Evolutionary conservation across 345 rosid genomes (phyloP).

Genomic region (Litchi chinensis): DNA sequence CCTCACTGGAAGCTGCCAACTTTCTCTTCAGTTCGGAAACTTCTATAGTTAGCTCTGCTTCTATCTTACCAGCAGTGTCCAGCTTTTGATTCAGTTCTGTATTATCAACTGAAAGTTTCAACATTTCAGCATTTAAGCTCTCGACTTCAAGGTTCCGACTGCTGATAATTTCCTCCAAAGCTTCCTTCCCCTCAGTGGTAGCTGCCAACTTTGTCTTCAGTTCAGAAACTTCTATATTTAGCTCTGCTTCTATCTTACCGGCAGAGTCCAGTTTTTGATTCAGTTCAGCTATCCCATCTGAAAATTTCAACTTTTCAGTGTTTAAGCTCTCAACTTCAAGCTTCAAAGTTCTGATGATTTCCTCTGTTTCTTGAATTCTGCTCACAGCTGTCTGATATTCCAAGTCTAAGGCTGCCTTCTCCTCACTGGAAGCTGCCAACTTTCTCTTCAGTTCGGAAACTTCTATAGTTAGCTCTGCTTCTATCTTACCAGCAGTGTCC

Average conservation of each 20-base stretch:
- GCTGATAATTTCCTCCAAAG: background rate
- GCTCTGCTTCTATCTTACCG: background rate
- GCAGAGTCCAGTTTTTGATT: background rate
- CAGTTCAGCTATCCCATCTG: background rate
- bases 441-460: too few species aligned
- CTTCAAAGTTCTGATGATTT: background rate
- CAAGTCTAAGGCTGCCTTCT: too few species aligned
- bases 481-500: too few species aligned
- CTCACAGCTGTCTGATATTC: too few species aligned
- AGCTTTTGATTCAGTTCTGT: background rate
- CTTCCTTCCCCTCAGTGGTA: background rate
- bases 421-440: too few species aligned
- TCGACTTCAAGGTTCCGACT: background rate
- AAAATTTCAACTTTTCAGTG: background rate
- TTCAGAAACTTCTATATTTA: slow-evolving; percentile 52
- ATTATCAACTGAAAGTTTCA: background rate
- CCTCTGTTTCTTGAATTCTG: background rate
- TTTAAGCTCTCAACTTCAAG: background rate
- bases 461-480: too few species aligned
- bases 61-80: slow-evolving; percentile 2
- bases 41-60: slow-evolving; percentile 41
- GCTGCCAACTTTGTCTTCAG: background rate
- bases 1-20: slow-evolving; percentile 48
- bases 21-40: slow-evolving; percentile 45
- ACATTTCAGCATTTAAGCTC: background rate